Evolutionary conservation across 2,329 filamentous ascomycete species (phyloP).

Genomic region (Penicillium sp.): DNA sequence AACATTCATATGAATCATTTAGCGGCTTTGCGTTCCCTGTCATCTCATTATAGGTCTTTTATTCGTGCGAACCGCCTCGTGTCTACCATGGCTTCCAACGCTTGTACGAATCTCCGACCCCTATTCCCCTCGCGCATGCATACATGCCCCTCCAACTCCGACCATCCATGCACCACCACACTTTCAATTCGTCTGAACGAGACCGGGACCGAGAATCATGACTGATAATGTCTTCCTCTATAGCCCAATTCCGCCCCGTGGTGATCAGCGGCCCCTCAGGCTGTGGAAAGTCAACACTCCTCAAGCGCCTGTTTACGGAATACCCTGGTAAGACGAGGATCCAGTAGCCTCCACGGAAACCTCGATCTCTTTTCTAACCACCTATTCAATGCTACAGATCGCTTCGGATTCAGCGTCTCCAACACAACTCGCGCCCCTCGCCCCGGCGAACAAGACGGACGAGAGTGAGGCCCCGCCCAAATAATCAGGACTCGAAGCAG

Average conservation of each 20-base stretch:
- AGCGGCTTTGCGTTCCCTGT: constrained; percentile 11
- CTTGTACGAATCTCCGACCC: constrained; percentile 20
- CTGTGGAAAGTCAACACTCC: constrained; percentile 46
- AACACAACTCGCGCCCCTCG: constrained; percentile 80
- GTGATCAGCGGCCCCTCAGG: constrained; percentile 46
- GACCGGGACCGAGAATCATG: not conserved
- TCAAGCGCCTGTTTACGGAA: constrained; percentile 45
- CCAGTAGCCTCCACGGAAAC: no score
- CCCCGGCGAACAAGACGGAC: constrained; percentile 71
- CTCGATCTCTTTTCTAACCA: not conserved
- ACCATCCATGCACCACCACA: not conserved
- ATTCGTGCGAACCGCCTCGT: constrained; percentile 1
- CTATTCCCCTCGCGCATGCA: not conserved
- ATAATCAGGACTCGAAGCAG: not conserved
- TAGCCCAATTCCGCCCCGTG: constrained; percentile 35
- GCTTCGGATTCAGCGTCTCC: constrained; percentile 3
- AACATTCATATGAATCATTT: constrained; percentile 23
- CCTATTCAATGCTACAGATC: not conserved
- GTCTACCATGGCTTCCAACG: constrained; percentile 27
- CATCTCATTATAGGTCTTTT: not conserved
- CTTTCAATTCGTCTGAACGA: not conserved
- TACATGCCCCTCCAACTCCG: not conserved
- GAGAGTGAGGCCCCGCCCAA: constrained; percentile 55
- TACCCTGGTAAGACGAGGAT: constrained; percentile 45
- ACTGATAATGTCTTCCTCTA: not conserved